These are phyloP conservation scores for Acer saccharum DNA, from an alignment of 345 rosid genomes.

Conservation along the genomic window DNA sequence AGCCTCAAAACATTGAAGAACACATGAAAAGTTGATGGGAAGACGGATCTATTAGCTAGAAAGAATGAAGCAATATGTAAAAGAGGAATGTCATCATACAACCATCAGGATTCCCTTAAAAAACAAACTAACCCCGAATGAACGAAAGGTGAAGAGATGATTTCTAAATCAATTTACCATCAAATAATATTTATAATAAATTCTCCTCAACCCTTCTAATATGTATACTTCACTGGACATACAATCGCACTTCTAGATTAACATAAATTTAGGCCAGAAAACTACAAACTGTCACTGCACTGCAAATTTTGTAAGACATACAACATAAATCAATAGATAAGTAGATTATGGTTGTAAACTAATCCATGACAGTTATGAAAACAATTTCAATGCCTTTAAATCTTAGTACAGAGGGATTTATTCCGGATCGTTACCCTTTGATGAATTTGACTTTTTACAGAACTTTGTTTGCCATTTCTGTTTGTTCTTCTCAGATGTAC, in stretches of 20 bases:
- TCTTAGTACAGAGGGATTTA: conserved; percentile 9
- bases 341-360: not conserved
- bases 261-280: too few relatives aligned
- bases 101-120: not conserved
- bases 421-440: too few relatives aligned
- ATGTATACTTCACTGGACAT: not conserved
- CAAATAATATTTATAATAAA: too few relatives aligned
- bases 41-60: not conserved
- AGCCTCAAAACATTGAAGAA: not conserved
- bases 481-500: conserved; percentile 57
- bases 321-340: too few relatives aligned
- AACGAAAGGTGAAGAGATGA: too few relatives aligned
- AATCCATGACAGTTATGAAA: not conserved
- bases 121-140: too few relatives aligned
- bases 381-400: conserved; percentile 2
- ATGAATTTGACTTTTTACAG: conserved; percentile 52
- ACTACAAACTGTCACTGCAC: not conserved
- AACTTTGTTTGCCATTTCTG: conserved; percentile 62
- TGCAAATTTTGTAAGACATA: too few relatives aligned
- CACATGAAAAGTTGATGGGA: not conserved
- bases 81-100: not conserved
- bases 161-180: too few relatives aligned
- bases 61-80: not conserved
- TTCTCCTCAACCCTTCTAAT: not conserved
- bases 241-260: not conserved